Base-by-base conservation (phyloP, 371 early-diverging fungal species). In the Haplosporangium sp. region DNA sequence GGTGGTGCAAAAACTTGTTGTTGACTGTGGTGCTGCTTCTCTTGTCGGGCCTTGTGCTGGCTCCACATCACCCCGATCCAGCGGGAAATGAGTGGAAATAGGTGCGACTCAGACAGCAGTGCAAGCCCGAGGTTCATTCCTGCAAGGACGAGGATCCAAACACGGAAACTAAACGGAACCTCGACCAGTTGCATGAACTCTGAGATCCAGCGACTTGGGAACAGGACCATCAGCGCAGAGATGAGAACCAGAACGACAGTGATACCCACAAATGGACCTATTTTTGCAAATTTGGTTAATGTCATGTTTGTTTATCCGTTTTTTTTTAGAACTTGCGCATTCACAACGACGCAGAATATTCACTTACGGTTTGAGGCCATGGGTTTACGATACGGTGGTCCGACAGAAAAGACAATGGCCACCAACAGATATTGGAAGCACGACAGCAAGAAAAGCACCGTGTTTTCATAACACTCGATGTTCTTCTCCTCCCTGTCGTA, bases 401-500 rank as follows among this genome's bases (percentile, higher is more conserved):
- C 99, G 6, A 94, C 94, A 80, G 94, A 95, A 67, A 96, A 96
- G 23, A 96, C 95, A 37, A 93, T 86, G 0, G 96, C 98, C 6
- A 94, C 90, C 14, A 92, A 80, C 40, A 98, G 85, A 81, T 99
- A 99, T 83, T 97, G 98, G 82, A 90, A 99, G 66, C 91, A 91
- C 12, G 96, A 94, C 2, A 95, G 54, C 62, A 95, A 64, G 79
- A 98, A 99, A 57, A 99, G 84, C 5, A 87, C 91, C 13, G 97
- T 94, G 82, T 97, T 96, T 75, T 98, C 98, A 54, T 82, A 90
- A 60, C 92, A 88, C 50, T 70, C 68, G 54, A 95, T 92, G 50
- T 90, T 86, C 70, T 91, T 85, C 12, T 90, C 90, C 54, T 92
- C 89, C 5, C 92, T 89, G 63, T 92, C 86, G 47, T 86, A 84